phyloP scores from a whole-genome alignment of 2,329 filamentous ascomycete species.

The Camillea tinctor region DNA sequence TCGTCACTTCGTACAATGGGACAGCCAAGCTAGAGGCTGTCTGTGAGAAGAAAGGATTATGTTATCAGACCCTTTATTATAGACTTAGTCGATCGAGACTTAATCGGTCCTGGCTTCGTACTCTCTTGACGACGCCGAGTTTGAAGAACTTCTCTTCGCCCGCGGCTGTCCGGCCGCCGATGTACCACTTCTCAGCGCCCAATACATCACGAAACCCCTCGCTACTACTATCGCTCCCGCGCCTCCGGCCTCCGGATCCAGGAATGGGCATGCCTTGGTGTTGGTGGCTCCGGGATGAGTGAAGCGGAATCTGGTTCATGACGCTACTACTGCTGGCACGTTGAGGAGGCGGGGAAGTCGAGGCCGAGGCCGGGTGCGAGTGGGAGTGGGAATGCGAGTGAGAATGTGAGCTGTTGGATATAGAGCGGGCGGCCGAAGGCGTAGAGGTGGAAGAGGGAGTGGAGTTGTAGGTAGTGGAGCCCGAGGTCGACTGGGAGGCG shows the following conservation, averaged over 20 bases:
- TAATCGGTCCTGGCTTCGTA: constrained; percentile 70
- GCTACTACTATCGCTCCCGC: constrained; percentile 72
- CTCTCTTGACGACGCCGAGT: constrained; percentile 70
- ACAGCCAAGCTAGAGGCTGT: not conserved
- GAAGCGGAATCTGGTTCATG: constrained; percentile 33
- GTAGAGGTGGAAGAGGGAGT: constrained; percentile 8
- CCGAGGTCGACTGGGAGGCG: constrained; percentile 12
- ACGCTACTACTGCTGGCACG: constrained; percentile 21
- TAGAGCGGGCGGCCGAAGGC: constrained; percentile 16
- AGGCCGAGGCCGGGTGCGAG: constrained; percentile 6
- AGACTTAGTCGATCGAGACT: constrained; percentile 75
- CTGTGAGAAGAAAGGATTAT: not conserved
- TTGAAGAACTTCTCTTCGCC: constrained; percentile 84
- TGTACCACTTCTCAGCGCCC: constrained; percentile 78
- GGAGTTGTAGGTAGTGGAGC: constrained; percentile 10
- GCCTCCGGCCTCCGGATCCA: constrained; percentile 41
- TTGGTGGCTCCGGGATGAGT: constrained; percentile 26
- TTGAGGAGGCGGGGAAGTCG: constrained; percentile 14
- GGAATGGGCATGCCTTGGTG: constrained; percentile 27
- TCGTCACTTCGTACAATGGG: not conserved
- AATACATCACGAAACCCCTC: constrained; percentile 74
- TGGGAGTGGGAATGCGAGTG: constrained; percentile 2
- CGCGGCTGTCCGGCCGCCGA: constrained; percentile 70
- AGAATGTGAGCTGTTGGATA: constrained; percentile 24
- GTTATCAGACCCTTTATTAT: constrained; percentile 39